A percentile compares a stretch with the other conserved stretches of the same genome.
These are phyloP conservation scores for Cladosporium austrohemisphaericum DNA, from an alignment of 2,329 filamentous ascomycete species.

Conservation along the genomic window DNA sequence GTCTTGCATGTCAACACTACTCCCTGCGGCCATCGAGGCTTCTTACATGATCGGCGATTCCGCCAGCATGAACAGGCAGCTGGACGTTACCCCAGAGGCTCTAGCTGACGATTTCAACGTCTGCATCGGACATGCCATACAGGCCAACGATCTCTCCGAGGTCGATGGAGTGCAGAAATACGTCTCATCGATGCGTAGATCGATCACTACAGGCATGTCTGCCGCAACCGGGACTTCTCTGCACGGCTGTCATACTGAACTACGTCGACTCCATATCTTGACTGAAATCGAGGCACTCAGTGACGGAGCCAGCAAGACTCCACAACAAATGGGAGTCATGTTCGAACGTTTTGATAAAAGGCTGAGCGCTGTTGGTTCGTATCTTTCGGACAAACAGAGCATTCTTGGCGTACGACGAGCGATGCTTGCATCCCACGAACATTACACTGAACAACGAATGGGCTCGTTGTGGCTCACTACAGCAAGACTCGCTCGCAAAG, in stretches of 20 bases:
- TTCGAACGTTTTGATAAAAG: conserved; percentile 60
- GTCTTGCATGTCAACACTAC: conserved; percentile 38
- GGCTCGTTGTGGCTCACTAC: conserved; percentile 82
- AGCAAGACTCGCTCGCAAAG: conserved; percentile 80
- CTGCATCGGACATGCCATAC: conserved; percentile 66
- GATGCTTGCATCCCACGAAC: conserved; percentile 55
- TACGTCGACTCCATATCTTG: conserved; percentile 82
- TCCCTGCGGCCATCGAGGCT: conserved; percentile 80
- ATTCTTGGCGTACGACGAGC: conserved; percentile 81
- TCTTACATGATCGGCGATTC: conserved; percentile 87
- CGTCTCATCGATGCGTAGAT: conserved; percentile 64
- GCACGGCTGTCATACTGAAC: conserved; percentile 75
- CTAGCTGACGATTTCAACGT: conserved; percentile 71
- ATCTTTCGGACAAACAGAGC: conserved; percentile 90
- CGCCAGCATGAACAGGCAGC: conserved; percentile 66
- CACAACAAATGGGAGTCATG: not conserved
- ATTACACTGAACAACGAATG: conserved; percentile 67
- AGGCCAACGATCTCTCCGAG: conserved; percentile 53
- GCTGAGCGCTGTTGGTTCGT: conserved; percentile 85
- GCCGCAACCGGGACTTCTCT: conserved; percentile 74
- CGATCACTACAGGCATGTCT: conserved; percentile 70
- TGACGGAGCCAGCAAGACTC: conserved; percentile 14
- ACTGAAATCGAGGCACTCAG: conserved; percentile 77
- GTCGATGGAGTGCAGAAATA: conserved; percentile 53
- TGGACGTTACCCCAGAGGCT: conserved; percentile 19